Conservation (phyloP, 2,329 filamentous ascomycete species). For the Akanthomyces lecanii region DNA sequence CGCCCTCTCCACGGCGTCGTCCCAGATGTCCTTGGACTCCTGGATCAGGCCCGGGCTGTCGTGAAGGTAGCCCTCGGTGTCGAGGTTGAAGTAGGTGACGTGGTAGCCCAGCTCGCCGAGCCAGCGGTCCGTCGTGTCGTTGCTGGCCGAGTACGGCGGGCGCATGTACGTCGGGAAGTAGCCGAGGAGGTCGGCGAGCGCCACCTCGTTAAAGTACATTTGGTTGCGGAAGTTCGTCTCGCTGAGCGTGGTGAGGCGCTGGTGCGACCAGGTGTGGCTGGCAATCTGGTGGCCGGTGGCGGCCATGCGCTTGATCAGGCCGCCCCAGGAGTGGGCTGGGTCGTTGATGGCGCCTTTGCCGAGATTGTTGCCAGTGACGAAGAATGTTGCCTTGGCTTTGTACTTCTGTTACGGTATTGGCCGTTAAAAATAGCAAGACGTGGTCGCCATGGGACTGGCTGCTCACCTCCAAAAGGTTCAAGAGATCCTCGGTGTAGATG, state of each 20-base stretch:
- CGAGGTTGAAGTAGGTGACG: slow-evolving; percentile 55
- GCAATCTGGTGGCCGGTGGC: slow-evolving; percentile 57
- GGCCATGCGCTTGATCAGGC: slow-evolving; percentile 42
- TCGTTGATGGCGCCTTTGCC: slow-evolving; percentile 42
- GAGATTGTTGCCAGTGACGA: slow-evolving; percentile 32
- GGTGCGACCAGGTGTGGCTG: slow-evolving; percentile 47
- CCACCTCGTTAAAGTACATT: slow-evolving; percentile 41
- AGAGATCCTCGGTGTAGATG: slow-evolving; percentile 37
- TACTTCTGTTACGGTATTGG: slow-evolving; percentile 23
- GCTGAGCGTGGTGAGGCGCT: slow-evolving; percentile 36
- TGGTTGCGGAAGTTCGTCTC: slow-evolving; percentile 33
- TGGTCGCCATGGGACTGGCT: neutral
- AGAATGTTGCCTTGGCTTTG: slow-evolving; percentile 37
- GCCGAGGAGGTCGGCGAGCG: slow-evolving; percentile 37
- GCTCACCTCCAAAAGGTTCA: slow-evolving; percentile 32
- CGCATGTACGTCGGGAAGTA: slow-evolving; percentile 42
- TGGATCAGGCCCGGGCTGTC: slow-evolving; percentile 44
- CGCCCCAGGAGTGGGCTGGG: slow-evolving; percentile 30
- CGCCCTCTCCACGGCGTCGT: slow-evolving; percentile 32
- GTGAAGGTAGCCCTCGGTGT: slow-evolving; percentile 58
- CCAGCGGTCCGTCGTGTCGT: slow-evolving; percentile 34
- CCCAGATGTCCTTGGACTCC: slow-evolving; percentile 39
- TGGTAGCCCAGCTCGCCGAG: slow-evolving; percentile 50
- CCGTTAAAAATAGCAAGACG: neutral
- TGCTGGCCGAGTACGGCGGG: slow-evolving; percentile 44